phyloP scores from a whole-genome alignment of 345 rosid species.

The Eucalyptus curtisii region DNA sequence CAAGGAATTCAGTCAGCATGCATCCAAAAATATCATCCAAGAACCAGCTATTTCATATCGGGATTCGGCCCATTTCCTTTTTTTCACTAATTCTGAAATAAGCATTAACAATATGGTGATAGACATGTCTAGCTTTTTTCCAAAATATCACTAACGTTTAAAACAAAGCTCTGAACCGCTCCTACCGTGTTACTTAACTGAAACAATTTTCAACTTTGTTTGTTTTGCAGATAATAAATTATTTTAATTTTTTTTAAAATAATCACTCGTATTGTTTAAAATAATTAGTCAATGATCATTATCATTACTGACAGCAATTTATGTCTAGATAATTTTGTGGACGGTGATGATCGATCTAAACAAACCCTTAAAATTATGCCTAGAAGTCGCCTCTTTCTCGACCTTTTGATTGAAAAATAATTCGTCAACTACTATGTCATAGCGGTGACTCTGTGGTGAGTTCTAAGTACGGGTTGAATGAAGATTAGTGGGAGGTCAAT shows the following conservation, averaged over 20 bases:
- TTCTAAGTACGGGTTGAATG: too few relatives aligned
- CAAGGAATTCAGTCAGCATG: neutral
- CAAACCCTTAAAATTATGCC: accelerated
- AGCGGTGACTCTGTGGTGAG: neutral
- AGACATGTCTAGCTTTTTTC: neutral
- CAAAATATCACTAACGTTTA: neutral
- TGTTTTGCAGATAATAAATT: accelerated
- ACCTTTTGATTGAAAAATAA: neutral
- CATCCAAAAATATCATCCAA: neutral
- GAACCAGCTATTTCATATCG: neutral
- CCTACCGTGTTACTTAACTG: neutral
- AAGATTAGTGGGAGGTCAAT: too few relatives aligned
- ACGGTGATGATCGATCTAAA: accelerated
- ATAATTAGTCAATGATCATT: neutral
- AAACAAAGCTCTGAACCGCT: neutral
- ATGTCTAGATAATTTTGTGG: accelerated
- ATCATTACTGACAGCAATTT: accelerated
- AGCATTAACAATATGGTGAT: accelerated
- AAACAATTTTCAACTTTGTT: neutral
- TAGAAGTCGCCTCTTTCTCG: neutral
- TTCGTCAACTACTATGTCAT: neutral
- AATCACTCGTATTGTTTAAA: accelerated
- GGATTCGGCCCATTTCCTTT: neutral
- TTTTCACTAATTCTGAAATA: neutral
- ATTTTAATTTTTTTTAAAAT: too few relatives aligned